These are phyloP conservation scores for Lachnellula arida DNA, from an alignment of 2,329 filamentous ascomycete genomes.

Conservation along the genomic window DNA sequence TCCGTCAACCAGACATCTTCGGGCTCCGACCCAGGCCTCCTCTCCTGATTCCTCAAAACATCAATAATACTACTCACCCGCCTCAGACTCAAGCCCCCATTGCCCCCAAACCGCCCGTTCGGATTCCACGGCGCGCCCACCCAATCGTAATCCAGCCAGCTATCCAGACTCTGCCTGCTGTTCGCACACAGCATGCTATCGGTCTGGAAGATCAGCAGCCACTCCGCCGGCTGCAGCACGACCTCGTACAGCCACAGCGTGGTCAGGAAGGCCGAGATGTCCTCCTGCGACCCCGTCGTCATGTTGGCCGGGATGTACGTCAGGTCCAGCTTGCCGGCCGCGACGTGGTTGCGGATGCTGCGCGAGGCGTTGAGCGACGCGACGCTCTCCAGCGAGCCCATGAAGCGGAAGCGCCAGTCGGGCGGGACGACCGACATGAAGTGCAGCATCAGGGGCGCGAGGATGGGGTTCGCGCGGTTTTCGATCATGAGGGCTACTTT, in stretches of 20 bases:
- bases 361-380: slow-evolving; percentile 40
- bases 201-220: slow-evolving; percentile 51
- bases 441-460: slow-evolving; percentile 51
- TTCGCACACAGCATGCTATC: slow-evolving; percentile 55
- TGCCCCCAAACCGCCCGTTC: slow-evolving; percentile 29
- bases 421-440: slow-evolving; percentile 53
- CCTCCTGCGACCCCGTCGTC: slow-evolving; percentile 45
- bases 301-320: slow-evolving; percentile 48
- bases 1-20: slow-evolving; percentile 55
- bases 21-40: slow-evolving; percentile 41
- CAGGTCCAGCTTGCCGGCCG: slow-evolving; percentile 43
- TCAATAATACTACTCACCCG: slow-evolving; percentile 49
- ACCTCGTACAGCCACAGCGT: slow-evolving; percentile 48
- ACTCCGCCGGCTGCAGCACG: slow-evolving; percentile 46
- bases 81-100: slow-evolving; percentile 40
- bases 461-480: slow-evolving; percentile 43
- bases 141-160: slow-evolving; percentile 33
- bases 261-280: slow-evolving; percentile 49
- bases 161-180: slow-evolving; percentile 36
- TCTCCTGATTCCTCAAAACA: slow-evolving; percentile 45
- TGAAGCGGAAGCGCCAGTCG: slow-evolving; percentile 54
- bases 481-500: slow-evolving; percentile 51
- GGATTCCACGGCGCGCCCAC: slow-evolving; percentile 33
- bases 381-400: slow-evolving; percentile 46
- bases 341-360: slow-evolving; percentile 38